These are phyloP conservation scores for Eucalyptus erythrocorys DNA, from an alignment of 345 rosid species.

Conservation along the genomic window DNA sequence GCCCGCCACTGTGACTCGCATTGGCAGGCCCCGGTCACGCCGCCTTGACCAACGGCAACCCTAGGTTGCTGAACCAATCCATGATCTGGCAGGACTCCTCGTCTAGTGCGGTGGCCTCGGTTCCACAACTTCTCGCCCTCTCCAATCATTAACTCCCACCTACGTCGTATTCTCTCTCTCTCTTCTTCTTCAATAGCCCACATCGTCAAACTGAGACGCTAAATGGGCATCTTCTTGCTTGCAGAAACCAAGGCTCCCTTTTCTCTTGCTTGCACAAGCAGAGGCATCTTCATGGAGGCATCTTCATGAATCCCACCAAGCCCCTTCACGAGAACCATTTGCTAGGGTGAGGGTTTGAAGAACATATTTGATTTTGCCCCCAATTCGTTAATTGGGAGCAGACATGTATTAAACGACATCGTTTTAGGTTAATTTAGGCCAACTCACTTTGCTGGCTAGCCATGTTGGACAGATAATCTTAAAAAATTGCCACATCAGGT, in stretches of 20 bases:
- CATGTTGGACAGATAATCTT: background rate
- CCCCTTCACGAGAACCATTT: constrained; percentile 32
- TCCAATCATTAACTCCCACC: background rate
- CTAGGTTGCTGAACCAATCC: constrained; percentile 20
- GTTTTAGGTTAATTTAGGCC: background rate
- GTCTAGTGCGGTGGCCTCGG: constrained; percentile 22
- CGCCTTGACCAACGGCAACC: constrained; percentile 41
- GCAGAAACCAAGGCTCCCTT: background rate
- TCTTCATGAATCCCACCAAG: constrained; percentile 64
- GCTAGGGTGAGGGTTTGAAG: background rate
- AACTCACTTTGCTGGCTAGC: background rate
- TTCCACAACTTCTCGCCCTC: background rate
- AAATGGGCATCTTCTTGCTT: constrained; percentile 10
- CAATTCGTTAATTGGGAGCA: background rate
- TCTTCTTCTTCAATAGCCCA: constrained; percentile 6
- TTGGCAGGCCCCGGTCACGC: background rate
- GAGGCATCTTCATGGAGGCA: constrained; percentile 2
- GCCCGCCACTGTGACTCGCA: background rate
- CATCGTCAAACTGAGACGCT: constrained; percentile 57
- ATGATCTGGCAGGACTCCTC: constrained; percentile 7
- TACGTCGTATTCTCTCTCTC: background rate
- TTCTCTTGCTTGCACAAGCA: constrained; percentile 17
- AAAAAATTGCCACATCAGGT: background rate
- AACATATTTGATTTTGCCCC: background rate
- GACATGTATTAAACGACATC: background rate